Percentiles rank a stretch among this genome's conserved stretches.
These are phyloP conservation scores for Reutealis trisperma DNA, from an alignment of 345 rosid species.

Conservation along the genomic window DNA sequence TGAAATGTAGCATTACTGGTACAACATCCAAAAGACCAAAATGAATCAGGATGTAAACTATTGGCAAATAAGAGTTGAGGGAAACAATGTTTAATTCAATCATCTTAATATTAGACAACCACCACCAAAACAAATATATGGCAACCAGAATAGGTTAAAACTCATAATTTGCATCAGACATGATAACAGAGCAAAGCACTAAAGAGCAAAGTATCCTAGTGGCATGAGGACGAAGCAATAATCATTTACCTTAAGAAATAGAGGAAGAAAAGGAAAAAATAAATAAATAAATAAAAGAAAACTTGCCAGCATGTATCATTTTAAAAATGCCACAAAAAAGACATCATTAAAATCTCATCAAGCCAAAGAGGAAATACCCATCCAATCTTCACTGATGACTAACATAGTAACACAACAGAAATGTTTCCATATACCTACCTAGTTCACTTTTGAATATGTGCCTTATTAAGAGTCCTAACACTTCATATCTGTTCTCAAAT, in stretches of 20 bases:
- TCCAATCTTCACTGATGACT: neutral
- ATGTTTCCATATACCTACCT: too few relatives aligned
- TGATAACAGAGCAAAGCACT: too few relatives aligned
- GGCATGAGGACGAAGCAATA: neutral
- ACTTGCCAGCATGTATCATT: too few relatives aligned
- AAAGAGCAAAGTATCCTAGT: neutral
- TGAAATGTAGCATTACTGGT: conserved; percentile 87
- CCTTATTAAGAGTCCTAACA: too few relatives aligned
- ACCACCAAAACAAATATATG: too few relatives aligned
- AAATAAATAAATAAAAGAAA: neutral
- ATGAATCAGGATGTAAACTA: conserved; percentile 15
- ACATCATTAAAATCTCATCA: neutral
- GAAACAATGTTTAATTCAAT: neutral
- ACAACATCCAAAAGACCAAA: conserved; percentile 14
- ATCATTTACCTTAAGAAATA: neutral
- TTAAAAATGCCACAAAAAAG: neutral
- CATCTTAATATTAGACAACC: too few relatives aligned
- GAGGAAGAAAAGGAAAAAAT: neutral
- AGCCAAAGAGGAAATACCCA: neutral
- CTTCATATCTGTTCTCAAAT: too few relatives aligned
- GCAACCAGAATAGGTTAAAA: too few relatives aligned
- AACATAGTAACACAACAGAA: neutral
- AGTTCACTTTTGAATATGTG: too few relatives aligned
- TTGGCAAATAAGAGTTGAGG: neutral
- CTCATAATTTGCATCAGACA: too few relatives aligned